Conservation (phyloP, 1,284 basidiomycete genomes). For the Mycocalia duriaeana region DNA sequence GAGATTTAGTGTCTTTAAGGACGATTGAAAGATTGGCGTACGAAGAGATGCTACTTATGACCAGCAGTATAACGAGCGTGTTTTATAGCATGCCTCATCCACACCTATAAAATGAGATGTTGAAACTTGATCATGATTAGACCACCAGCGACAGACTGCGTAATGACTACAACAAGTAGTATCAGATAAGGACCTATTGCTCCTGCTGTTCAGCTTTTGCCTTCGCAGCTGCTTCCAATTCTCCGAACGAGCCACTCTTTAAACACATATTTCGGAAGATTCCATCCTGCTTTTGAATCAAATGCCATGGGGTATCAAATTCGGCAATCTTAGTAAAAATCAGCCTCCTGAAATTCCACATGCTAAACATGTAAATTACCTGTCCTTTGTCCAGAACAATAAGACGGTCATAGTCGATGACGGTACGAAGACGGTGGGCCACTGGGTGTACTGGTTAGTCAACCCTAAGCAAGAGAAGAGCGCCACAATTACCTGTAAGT, state of each 20-base stretch:
- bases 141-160: too few relatives aligned
- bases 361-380: conserved; percentile 19
- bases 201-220: conserved; percentile 31
- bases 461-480: conserved; percentile 1
- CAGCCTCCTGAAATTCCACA: background rate
- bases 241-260: conserved; percentile 73
- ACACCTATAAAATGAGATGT: too few relatives aligned
- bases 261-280: conserved; percentile 79
- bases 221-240: conserved; percentile 60
- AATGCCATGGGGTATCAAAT: conserved; percentile 76
- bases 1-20: too few relatives aligned
- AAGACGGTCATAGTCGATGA: conserved; percentile 77
- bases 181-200: too few relatives aligned
- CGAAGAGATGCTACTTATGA: too few relatives aligned
- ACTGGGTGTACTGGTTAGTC: conserved; percentile 27
- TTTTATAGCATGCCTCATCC: too few relatives aligned
- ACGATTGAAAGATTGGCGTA: too few relatives aligned
- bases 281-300: conserved; percentile 70
- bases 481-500: conserved; percentile 43
- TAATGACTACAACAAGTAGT: too few relatives aligned
- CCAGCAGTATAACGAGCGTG: too few relatives aligned
- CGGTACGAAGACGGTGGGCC: conserved; percentile 67
- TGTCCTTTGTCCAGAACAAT: conserved; percentile 79
- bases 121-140: too few relatives aligned
- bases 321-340: conserved; percentile 50